Percentiles rank a stretch among this genome's conserved stretches.
These are phyloP conservation scores for Plasmodium cynomolgi DNA, from an alignment of 169 alveolate species.

Conservation along the genomic window DNA sequence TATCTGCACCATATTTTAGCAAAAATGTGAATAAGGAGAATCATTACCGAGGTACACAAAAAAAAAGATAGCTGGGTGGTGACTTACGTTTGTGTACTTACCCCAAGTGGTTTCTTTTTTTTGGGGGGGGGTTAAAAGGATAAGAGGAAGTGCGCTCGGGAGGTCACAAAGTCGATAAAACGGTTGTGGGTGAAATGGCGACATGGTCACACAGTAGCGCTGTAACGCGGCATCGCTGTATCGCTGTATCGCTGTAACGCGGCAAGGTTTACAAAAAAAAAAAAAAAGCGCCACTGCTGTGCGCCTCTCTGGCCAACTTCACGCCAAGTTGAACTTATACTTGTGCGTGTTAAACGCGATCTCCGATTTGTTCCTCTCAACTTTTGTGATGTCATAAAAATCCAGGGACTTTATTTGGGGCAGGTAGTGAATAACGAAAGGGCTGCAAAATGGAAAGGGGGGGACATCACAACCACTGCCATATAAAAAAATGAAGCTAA, in stretches of 20 bases:
- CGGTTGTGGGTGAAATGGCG: not conserved
- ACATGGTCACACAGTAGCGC: not conserved
- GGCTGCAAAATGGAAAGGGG: not conserved
- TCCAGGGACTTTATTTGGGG: conserved; percentile 72
- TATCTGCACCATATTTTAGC: not conserved
- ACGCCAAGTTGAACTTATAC: conserved; percentile 54
- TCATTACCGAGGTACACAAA: not conserved
- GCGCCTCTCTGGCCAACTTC: not conserved
- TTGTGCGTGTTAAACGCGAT: conserved; percentile 67
- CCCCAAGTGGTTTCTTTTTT: not conserved
- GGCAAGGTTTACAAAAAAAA: not conserved
- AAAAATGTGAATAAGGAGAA: not conserved
- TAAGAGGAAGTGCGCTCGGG: not conserved
- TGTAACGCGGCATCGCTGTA: not conserved
- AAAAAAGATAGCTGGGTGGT: not conserved
- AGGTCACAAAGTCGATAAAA: not conserved
- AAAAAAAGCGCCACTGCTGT: not conserved
- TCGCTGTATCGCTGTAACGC: not conserved
- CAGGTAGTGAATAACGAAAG: conserved; percentile 51
- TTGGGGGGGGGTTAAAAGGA: not conserved
- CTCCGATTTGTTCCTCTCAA: conserved; percentile 63
- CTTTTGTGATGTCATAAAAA: conserved; percentile 61
- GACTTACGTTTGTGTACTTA: not conserved
- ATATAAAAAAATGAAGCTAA: not conserved
- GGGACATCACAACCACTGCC: not conserved